Percentiles rank a stretch among this genome's conserved stretches.
Evolutionary conservation across 2,329 filamentous ascomycete genomes (phyloP).

Genomic region (Neonectria coccinea): DNA sequence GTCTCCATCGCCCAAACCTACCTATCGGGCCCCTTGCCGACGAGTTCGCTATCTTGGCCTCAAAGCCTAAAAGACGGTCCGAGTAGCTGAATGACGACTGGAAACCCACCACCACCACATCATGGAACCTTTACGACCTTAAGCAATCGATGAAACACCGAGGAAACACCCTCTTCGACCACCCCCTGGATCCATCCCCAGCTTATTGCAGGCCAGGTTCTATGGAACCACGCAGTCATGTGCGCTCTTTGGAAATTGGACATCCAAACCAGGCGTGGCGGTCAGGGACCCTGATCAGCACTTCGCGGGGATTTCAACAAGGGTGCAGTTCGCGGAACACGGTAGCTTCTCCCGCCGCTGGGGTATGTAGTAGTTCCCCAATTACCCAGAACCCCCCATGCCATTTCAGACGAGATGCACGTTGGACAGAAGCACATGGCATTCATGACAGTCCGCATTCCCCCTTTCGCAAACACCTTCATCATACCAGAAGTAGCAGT

Average conservation of each 20-base stretch:
- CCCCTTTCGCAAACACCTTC: no score
- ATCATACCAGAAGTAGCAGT: no score
- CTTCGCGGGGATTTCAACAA: background rate
- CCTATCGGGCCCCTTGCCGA: constrained; percentile 8
- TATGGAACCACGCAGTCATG: background rate
- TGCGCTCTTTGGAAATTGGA: background rate
- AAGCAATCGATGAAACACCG: background rate
- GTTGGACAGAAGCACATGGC: no score
- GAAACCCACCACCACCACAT: background rate
- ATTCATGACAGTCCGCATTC: no score
- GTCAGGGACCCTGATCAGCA: constrained; percentile 10
- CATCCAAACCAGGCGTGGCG: background rate
- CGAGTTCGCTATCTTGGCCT: background rate
- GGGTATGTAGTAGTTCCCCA: background rate
- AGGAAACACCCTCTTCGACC: background rate
- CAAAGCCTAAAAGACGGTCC: constrained; percentile 4
- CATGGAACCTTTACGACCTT: background rate
- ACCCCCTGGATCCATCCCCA: background rate
- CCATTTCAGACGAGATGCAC: no score
- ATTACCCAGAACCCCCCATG: no score
- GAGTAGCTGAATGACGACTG: background rate
- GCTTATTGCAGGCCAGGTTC: background rate
- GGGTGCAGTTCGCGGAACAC: background rate
- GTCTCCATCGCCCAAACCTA: background rate
- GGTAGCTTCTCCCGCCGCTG: background rate